A percentile compares a stretch with the other conserved stretches of the same genome.
These are phyloP conservation scores for Fusarium pseudonygamai DNA, from an alignment of 2,329 filamentous ascomycete species.

Conservation along the genomic window DNA sequence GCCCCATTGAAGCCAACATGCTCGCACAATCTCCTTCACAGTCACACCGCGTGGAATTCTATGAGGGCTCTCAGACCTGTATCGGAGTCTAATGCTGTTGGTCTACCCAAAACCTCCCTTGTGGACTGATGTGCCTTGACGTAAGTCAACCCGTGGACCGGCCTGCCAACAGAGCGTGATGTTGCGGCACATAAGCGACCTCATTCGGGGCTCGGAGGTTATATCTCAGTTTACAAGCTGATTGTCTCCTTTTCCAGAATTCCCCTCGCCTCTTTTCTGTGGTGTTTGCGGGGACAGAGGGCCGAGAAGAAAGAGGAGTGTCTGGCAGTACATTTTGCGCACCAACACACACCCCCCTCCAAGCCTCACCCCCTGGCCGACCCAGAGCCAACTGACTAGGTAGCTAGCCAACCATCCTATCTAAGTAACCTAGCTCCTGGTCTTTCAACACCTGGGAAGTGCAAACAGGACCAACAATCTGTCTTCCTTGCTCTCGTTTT, in stretches of 20 bases:
- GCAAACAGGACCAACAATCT: conserved; percentile 41
- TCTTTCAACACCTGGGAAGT: conserved; percentile 33
- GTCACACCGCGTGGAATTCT: conserved; percentile 30
- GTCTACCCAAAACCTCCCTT: conserved; percentile 32
- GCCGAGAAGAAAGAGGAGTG: conserved; percentile 32
- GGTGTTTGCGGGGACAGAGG: conserved; percentile 40
- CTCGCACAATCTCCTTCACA: conserved; percentile 22
- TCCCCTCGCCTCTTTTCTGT: conserved; percentile 32
- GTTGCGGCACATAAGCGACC: conserved; percentile 41
- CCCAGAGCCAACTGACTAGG: conserved; percentile 35
- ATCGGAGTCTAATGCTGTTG: conserved; percentile 35
- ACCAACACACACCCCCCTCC: conserved; percentile 40
- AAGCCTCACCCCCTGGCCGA: conserved; percentile 38
- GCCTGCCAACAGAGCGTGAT: conserved; percentile 36
- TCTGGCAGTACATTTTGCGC: conserved; percentile 38
- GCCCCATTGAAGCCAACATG: conserved; percentile 36
- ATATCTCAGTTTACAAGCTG: conserved; percentile 38
- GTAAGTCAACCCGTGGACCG: conserved; percentile 37
- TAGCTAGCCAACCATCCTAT: conserved; percentile 41
- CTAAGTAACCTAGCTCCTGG: conserved; percentile 38
- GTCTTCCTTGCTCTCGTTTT: conserved; percentile 37
- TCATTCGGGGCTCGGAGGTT: conserved; percentile 39
- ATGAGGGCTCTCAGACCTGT: conserved; percentile 21
- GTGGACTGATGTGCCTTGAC: conserved; percentile 45
- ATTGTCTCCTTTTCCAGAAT: conserved; percentile 32